phyloP scores from a whole-genome alignment of 345 rosid species.

The Salix caprea region DNA sequence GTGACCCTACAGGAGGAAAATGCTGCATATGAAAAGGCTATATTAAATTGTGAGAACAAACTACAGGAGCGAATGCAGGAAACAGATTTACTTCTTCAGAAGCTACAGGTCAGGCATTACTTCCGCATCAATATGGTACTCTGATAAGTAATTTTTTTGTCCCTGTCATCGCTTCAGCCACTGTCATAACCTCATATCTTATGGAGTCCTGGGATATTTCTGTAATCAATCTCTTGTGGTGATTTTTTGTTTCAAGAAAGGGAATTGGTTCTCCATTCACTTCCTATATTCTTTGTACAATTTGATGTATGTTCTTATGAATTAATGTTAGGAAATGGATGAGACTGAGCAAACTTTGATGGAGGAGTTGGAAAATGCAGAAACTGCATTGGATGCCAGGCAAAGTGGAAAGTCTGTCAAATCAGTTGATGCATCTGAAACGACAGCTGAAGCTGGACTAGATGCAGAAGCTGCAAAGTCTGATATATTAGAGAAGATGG shows the following conservation, averaged over 20 bases:
- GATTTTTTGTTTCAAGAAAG: background rate
- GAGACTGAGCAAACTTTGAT: slow-evolving; percentile 45
- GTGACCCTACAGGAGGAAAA: slow-evolving; percentile 68
- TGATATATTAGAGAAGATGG: slow-evolving; percentile 51
- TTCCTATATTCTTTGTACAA: background rate
- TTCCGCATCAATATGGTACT: background rate
- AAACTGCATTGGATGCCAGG: slow-evolving; percentile 27
- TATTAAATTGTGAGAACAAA: slow-evolving; percentile 65
- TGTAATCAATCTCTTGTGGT: background rate
- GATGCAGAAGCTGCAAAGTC: slow-evolving; percentile 44
- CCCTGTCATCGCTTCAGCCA: background rate
- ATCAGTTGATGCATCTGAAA: slow-evolving; percentile 21
- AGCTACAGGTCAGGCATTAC: slow-evolving; percentile 50
- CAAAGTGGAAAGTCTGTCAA: slow-evolving; percentile 33
- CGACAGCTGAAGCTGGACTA: slow-evolving; percentile 32
- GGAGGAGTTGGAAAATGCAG: slow-evolving; percentile 48
- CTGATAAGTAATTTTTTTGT: background rate
- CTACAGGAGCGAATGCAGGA: slow-evolving; percentile 66
- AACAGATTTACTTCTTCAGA: slow-evolving; percentile 46
- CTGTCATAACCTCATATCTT: background rate
- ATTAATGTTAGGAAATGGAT: slow-evolving; percentile 58
- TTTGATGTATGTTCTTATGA: background rate
- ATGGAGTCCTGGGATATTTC: background rate
- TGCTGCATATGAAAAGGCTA: slow-evolving; percentile 67
- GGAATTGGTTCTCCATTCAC: background rate